phyloP scores from a whole-genome alignment of 116 monocot species.

The Papilionanthe hybrid region DNA sequence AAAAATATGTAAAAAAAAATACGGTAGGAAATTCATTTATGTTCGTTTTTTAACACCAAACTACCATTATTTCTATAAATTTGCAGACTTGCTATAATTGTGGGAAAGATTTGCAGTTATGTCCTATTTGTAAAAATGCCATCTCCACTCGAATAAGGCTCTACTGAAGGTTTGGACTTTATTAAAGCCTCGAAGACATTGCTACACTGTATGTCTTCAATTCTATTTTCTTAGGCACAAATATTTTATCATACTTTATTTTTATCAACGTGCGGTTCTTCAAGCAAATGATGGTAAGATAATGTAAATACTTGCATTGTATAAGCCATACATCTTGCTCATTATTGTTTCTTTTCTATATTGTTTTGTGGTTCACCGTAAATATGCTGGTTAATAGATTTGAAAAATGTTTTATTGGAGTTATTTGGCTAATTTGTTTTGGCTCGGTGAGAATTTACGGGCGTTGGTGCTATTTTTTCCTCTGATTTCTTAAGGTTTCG shows the following conservation, averaged over 20 bases:
- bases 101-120: constrained; percentile 6
- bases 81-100: constrained; percentile 9
- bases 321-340: not conserved
- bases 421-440: not conserved
- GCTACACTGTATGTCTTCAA: not conserved
- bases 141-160: constrained; percentile 8
- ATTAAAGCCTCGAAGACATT: not conserved
- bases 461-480: too few relatives aligned
- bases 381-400: not conserved
- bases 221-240: not conserved
- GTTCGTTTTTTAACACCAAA: not conserved
- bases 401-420: not conserved
- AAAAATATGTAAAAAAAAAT: not conserved
- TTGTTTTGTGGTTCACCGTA: not conserved
- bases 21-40: not conserved
- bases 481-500: too few relatives aligned
- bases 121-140: not conserved
- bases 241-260: not conserved
- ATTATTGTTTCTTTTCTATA: not conserved
- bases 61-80: not conserved
- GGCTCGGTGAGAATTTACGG: too few relatives aligned
- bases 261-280: not conserved
- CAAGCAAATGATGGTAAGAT: not conserved
- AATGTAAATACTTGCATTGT: not conserved
- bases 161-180: constrained; percentile 1